These are phyloP conservation scores for Citrullus colocynthis DNA, from an alignment of 306 rosid genomes.

Conservation along the genomic window DNA sequence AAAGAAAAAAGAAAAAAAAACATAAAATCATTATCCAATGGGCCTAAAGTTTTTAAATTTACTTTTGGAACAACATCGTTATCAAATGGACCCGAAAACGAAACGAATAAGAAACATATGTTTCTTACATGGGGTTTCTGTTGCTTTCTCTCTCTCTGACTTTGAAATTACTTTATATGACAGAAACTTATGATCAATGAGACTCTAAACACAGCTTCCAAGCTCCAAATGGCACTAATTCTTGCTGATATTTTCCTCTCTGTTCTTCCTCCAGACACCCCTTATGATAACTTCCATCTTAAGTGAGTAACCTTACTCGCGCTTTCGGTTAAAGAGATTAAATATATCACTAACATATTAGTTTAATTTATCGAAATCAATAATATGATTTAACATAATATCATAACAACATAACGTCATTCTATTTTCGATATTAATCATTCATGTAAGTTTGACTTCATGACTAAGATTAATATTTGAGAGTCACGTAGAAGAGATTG, in stretches of 20 bases:
- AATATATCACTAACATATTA: background rate
- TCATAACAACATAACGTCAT: background rate
- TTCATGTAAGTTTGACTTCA: no score
- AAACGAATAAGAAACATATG: no score
- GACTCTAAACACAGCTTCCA: slow-evolving; percentile 37
- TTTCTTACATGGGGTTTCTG: background rate
- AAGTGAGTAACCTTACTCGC: slow-evolving; percentile 23
- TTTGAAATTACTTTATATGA: background rate
- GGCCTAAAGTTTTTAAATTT: background rate
- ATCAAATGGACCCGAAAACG: background rate
- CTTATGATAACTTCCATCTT: slow-evolving; percentile 45
- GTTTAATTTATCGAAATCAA: background rate
- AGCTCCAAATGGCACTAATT: slow-evolving; percentile 60
- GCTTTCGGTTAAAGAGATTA: background rate
- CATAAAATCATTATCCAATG: no score
- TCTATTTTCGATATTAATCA: background rate
- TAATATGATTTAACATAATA: background rate
- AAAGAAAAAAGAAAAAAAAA: no score
- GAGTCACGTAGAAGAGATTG: background rate
- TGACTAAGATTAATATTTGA: no score
- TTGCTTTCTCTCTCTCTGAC: background rate
- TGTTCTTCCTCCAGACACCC: slow-evolving; percentile 32
- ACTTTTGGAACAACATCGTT: background rate
- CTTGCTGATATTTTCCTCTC: slow-evolving; percentile 55
- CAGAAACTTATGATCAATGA: slow-evolving; percentile 70